These are phyloP conservation scores for Endocladia muricata DNA, from an alignment of 31 red algal genomes.

Conservation along the genomic window DNA sequence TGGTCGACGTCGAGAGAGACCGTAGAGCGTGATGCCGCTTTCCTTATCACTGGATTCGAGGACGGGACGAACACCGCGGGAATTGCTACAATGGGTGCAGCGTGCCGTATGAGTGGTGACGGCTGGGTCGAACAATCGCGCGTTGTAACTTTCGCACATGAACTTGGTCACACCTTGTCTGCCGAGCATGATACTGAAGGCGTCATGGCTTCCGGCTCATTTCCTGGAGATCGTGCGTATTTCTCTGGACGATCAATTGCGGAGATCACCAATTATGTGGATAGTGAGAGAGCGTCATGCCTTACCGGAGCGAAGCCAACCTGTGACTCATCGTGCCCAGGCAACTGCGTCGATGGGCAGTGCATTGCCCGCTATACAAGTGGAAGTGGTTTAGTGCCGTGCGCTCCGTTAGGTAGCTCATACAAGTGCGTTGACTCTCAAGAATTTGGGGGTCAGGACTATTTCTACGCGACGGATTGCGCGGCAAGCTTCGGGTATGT, in stretches of 20 bases:
- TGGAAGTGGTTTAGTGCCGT: background rate
- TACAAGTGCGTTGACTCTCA: background rate
- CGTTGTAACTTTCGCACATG: conserved; percentile 7
- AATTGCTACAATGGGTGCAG: background rate
- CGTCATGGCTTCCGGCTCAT: background rate
- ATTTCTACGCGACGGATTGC: background rate
- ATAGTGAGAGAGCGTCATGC: background rate
- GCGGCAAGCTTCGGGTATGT: background rate
- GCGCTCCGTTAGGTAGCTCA: background rate
- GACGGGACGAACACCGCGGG: conserved; percentile 11
- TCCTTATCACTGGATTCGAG: background rate
- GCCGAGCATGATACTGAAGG: background rate
- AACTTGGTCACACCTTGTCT: conserved; percentile 2
- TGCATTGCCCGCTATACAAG: background rate
- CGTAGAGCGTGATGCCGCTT: conserved; percentile 6
- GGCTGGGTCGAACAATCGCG: conserved; percentile 5
- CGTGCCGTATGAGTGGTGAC: conserved; percentile 7
- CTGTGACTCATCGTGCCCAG: background rate
- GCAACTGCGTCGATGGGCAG: background rate
- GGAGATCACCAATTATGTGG: conserved; percentile 18
- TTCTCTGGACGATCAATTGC: conserved; percentile 9
- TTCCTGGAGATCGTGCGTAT: background rate
- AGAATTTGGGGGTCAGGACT: background rate
- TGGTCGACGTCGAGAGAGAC: background rate
- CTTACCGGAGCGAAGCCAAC: background rate